Percentiles rank a stretch among this genome's conserved stretches.
Conservation (phyloP, 1,284 basidiomycete genomes). For the Sanghuangporus sanghuang region DNA sequence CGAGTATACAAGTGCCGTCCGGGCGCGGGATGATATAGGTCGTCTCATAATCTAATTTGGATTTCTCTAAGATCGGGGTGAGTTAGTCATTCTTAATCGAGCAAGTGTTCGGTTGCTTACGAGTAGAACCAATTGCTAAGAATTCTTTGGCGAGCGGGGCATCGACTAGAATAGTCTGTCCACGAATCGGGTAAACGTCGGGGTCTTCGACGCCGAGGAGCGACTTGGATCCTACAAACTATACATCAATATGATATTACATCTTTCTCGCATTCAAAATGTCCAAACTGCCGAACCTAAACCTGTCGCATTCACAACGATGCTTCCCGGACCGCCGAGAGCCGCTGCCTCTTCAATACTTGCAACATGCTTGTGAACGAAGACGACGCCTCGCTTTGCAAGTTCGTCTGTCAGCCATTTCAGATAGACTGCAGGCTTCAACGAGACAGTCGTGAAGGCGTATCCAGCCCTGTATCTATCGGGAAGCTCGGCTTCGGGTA, state of each 20-base stretch:
- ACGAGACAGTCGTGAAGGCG: slow-evolving; percentile 41
- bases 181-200: slow-evolving; percentile 72
- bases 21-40: slow-evolving; percentile 56
- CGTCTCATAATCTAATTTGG: slow-evolving; percentile 18
- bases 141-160: slow-evolving; percentile 56
- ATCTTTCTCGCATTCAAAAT: neutral
- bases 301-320: slow-evolving; percentile 45
- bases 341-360: slow-evolving; percentile 39
- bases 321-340: slow-evolving; percentile 30
- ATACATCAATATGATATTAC: neutral
- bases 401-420: slow-evolving; percentile 43
- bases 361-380: slow-evolving; percentile 28
- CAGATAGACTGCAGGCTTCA: slow-evolving; percentile 44
- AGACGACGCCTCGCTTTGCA: slow-evolving; percentile 26
- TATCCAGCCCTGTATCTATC: slow-evolving; percentile 32
- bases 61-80: neutral
- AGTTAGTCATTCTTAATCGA: slow-evolving; percentile 6
- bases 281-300: slow-evolving; percentile 32
- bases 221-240: slow-evolving; percentile 55
- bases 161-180: slow-evolving; percentile 77
- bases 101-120: slow-evolving; percentile 19
- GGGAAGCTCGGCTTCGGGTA: slow-evolving; percentile 31
- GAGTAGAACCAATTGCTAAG: slow-evolving; percentile 21
- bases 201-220: slow-evolving; percentile 79
- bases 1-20: slow-evolving; percentile 43